A percentile compares a stretch with the other conserved stretches of the same genome.
Evolutionary conservation across 2,329 filamentous ascomycete species (phyloP).

Genomic region (Coleophoma eucalyptorum): DNA sequence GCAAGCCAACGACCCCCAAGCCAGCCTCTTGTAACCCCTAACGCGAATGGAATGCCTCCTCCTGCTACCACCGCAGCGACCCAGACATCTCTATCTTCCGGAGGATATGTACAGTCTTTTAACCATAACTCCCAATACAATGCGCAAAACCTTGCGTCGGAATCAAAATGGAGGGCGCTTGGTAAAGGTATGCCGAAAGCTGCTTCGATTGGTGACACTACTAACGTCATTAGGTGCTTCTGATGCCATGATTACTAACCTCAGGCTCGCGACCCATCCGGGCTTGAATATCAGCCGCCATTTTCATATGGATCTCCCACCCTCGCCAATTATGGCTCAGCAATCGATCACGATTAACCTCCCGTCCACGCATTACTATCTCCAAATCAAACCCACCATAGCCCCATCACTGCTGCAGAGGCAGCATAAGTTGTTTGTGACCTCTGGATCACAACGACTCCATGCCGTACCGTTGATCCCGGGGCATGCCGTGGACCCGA

Average conservation of each 20-base stretch:
- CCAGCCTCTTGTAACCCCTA: slow-evolving; percentile 26
- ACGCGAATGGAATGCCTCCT: slow-evolving; percentile 23
- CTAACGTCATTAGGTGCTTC: slow-evolving; percentile 39
- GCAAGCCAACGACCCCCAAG: slow-evolving; percentile 33
- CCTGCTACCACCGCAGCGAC: slow-evolving; percentile 20
- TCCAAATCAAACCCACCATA: slow-evolving; percentile 68
- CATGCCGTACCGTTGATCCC: slow-evolving; percentile 40
- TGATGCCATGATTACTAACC: slow-evolving; percentile 63
- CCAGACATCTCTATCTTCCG: slow-evolving; percentile 9
- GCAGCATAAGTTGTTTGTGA: slow-evolving; percentile 73
- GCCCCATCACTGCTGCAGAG: slow-evolving; percentile 60
- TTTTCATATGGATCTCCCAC: slow-evolving; percentile 60
- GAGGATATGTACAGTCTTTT: slow-evolving; percentile 25
- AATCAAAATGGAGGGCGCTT: slow-evolving; percentile 36
- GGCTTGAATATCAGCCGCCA: slow-evolving; percentile 57
- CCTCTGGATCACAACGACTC: slow-evolving; percentile 62
- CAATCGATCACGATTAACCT: slow-evolving; percentile 72
- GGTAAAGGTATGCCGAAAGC: slow-evolving; percentile 39
- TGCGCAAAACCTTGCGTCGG: slow-evolving; percentile 31
- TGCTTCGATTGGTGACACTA: neutral
- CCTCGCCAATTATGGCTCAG: slow-evolving; percentile 61
- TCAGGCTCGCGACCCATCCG: slow-evolving; percentile 67
- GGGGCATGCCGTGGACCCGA: slow-evolving; percentile 48
- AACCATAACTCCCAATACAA: slow-evolving; percentile 23
- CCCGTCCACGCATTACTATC: slow-evolving; percentile 60